Conservation (phyloP, 176 grass and related monocot species). For the Avena atlantica region DNA sequence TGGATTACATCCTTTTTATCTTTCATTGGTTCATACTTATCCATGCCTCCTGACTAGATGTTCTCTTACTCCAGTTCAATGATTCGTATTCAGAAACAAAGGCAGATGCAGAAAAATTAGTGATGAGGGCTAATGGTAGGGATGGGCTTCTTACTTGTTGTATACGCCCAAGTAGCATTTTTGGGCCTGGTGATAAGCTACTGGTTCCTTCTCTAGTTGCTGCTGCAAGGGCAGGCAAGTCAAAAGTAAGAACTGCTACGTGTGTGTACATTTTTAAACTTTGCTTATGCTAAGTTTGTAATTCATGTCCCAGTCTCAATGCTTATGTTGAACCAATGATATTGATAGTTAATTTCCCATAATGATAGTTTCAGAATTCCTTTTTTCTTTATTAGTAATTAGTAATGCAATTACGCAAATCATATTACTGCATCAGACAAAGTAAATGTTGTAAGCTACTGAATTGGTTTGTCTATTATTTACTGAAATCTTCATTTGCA, state of each 20-base stretch:
- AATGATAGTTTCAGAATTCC: background rate
- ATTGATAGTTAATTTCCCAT: constrained; percentile 8
- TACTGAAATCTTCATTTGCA: constrained; percentile 37
- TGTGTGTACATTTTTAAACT: constrained; percentile 21
- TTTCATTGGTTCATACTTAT: constrained; percentile 22
- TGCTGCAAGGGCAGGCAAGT: constrained; percentile 93
- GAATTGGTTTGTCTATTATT: background rate
- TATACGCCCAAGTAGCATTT: constrained; percentile 98
- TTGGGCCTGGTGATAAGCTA: constrained; percentile 97
- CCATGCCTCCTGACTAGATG: constrained; percentile 50
- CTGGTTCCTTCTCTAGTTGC: constrained; percentile 87
- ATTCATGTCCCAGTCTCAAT: background rate
- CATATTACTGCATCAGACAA: constrained; percentile 10
- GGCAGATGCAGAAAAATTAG: constrained; percentile 90
- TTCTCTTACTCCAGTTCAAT: constrained; percentile 83
- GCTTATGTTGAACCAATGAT: constrained; percentile 7
- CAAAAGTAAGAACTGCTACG: constrained; percentile 68
- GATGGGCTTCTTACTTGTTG: constrained; percentile 93
- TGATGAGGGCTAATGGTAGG: constrained; percentile 87
- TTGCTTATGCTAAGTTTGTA: constrained; percentile 29
- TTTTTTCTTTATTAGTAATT: constrained; percentile 16
- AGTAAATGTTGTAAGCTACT: background rate
- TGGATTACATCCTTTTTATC: constrained; percentile 33
- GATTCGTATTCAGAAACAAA: constrained; percentile 99
- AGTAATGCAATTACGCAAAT: constrained; percentile 23